Evolutionary conservation across 441 rosid species (phyloP).

Genomic region (Brassica hybrid): DNA sequence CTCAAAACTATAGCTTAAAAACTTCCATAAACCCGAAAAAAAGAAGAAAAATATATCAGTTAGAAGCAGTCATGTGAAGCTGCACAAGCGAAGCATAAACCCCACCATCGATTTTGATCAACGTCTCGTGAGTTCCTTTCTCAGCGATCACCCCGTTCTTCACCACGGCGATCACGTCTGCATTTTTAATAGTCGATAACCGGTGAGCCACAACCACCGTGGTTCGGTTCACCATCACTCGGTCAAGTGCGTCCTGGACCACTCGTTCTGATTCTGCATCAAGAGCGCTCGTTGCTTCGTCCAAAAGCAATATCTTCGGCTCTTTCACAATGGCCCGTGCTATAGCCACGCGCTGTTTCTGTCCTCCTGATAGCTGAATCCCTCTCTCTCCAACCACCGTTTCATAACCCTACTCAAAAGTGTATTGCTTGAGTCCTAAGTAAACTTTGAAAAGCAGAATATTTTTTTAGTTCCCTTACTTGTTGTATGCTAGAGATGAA

Average conservation of each 20-base stretch:
- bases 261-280: constrained; percentile 62
- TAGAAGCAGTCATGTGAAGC: constrained; percentile 47
- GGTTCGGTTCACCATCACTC: constrained; percentile 52
- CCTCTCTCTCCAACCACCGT: constrained; percentile 61
- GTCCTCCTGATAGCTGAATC: constrained; percentile 65
- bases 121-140: constrained; percentile 54
- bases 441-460: background rate
- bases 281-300: constrained; percentile 65
- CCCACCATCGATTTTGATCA: too few relatives aligned
- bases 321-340: constrained; percentile 60
- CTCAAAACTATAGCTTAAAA: constrained; percentile 12
- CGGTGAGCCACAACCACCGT: constrained; percentile 56
- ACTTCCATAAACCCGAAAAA: background rate
- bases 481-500: constrained; percentile 58
- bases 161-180: constrained; percentile 52
- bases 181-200: constrained; percentile 52
- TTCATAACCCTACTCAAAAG: constrained; percentile 49
- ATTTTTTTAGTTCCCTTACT: constrained; percentile 30
- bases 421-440: background rate
- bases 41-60: background rate
- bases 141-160: constrained; percentile 53
- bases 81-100: constrained; percentile 50
- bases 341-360: constrained; percentile 64
- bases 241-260: constrained; percentile 60
- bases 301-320: constrained; percentile 58